Percentiles rank a stretch among this genome's conserved stretches.
These are phyloP conservation scores for Colletotrichum sojae DNA, from an alignment of 2,329 filamentous ascomycete species.

Conservation along the genomic window DNA sequence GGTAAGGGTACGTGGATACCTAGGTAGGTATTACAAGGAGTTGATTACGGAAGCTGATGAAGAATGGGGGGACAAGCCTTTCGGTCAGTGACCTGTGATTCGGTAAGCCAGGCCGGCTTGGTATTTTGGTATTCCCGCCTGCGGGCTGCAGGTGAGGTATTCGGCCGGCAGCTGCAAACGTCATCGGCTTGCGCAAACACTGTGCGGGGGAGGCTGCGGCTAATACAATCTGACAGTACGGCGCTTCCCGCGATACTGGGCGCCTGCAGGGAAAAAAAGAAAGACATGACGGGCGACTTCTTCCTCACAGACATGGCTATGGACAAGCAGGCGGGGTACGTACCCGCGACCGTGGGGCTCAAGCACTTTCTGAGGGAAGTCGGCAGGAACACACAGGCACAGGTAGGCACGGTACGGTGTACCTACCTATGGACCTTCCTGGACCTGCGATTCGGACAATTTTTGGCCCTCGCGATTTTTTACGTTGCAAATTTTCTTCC, in stretches of 20 bases:
- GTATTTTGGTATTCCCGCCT: constrained; percentile 32
- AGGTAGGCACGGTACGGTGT: too few species aligned
- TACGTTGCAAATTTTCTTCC: constrained; percentile 1
- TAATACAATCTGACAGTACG: constrained; percentile 28
- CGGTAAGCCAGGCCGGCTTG: constrained; percentile 33
- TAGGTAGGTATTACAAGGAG: not conserved
- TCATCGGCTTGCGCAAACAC: constrained; percentile 35
- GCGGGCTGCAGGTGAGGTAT: constrained; percentile 11
- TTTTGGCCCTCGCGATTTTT: not conserved
- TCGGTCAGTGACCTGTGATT: constrained; percentile 11
- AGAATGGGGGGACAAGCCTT: constrained; percentile 29
- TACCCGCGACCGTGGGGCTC: not conserved
- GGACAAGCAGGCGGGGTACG: not conserved
- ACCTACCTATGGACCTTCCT: constrained; percentile 11
- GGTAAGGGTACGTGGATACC: too few species aligned
- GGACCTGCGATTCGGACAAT: constrained; percentile 11
- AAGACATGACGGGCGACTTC: constrained; percentile 11
- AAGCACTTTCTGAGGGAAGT: not conserved
- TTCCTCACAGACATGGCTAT: not conserved
- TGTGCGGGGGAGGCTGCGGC: constrained; percentile 24
- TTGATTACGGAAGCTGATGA: constrained; percentile 28
- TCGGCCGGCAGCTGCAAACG: constrained; percentile 27
- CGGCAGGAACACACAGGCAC: not conserved
- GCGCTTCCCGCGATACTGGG: constrained; percentile 37
- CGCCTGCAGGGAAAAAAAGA: constrained; percentile 23